Evolutionary conservation across 2,329 filamentous ascomycete genomes (phyloP), one percentile per base, ranked within the genome.

Genomic region (Fusarium palustre): DNA sequence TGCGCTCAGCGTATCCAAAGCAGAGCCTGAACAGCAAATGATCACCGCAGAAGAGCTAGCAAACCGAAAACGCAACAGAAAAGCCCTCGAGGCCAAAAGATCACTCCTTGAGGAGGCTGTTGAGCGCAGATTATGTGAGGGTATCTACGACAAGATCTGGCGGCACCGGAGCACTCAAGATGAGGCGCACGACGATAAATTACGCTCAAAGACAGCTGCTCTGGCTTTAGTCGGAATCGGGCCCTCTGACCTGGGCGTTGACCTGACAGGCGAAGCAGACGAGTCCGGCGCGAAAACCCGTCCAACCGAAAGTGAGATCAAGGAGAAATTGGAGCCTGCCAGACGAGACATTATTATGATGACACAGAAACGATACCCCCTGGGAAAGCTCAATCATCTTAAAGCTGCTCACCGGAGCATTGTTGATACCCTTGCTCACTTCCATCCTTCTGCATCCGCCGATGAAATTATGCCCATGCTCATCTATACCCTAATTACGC

Each of bases 401-500:
- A 97, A 94, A 70, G 89, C 90, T 39, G 92, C 93, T 5, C 96
- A 98, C 79, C 97, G 97, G 82, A 91, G 90, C 69, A 98, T 99
- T 68, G 96, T 99, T 49, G 95, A 98, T 78, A 94, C 94, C 2
- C 79, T 91, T 49, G 85, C 88, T 6, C 85, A 88, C 71, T 90
- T 90, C 63, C 88, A 90, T 66, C 88, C 87, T 20, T 90, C 94
- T 1, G 97, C 96, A 1, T 98, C 96, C 1, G 96, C 96, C 4
- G 96, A 99, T 76, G 96, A 98, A 80, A 97, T 99, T 56, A 90
- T 99, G 78, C 96, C 96, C 1, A 97, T 97, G 79, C 86, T 99
- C 67, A 99, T 99, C 66, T 99, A 97, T 81, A 93, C 94, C 0
- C 87, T 99, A 64, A 97, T 99, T 76, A 97, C 94, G 4, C 91